Base-by-base conservation (phyloP, 495 filamentous ascomycete species). In the Clohesyomyces aquaticus region DNA sequence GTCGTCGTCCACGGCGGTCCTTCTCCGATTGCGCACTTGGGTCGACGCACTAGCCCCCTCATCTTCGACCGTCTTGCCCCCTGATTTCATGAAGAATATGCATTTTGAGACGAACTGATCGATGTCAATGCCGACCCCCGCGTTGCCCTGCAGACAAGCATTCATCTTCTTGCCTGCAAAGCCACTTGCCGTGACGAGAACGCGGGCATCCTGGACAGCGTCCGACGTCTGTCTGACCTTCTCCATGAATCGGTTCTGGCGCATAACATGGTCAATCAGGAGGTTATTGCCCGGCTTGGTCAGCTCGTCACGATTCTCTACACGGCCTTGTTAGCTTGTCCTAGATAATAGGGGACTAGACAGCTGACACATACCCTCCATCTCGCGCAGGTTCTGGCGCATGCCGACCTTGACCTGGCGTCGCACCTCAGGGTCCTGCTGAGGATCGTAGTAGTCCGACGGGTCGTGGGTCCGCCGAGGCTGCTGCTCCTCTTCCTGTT, bases 91-190 rank as follows among this genome's bases (percentile, higher is more conserved):
- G 72, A 87, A 98, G 1, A 81, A 82, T 48, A 95, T 90, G 72
- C 89, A 93, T 73, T 95, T 96, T 0, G 89, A 89, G 9, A 98
- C 87, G 70, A 98, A 97, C 63, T 96, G 91, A 65, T 98, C 93
- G 0, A 95, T 82, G 68, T 98, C 95, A 23, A 98, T 78, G 2
- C 91, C 89, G 32, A 85, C 83, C 6, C 81, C 80, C 3, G 80
- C 70, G 58, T 87, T 86, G 8, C 92, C 93, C 1, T 88, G 76
- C 2, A 87, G 86, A 10, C 91, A 77, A 29, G 88, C 84, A 26
- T 85, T 76, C 0, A 87, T 85, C 66, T 88, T 91, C 58, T 90
- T 89, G 59, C 87, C 85, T 0, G 88, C 85, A 1, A 92, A 76
- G 63, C 98, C 94, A 19, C 90, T 87, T 0, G 87, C 84, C 32